Conservation (phyloP, 768 basidiomycete species). For the Kwoniella shandongensis region DNA sequence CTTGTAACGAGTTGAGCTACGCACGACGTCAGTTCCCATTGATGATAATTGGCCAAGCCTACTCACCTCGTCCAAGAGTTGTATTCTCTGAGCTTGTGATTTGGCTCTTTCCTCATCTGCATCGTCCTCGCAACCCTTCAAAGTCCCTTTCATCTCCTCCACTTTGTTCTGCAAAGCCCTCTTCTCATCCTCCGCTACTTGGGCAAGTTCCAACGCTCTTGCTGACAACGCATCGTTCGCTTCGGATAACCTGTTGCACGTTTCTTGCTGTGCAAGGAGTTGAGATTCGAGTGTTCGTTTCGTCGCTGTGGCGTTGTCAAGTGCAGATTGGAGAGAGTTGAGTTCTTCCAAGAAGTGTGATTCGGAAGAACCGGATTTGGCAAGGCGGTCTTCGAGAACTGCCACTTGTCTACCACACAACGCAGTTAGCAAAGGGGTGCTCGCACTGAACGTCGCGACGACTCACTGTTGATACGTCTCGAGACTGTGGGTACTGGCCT, state of each 20-base stretch:
- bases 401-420: conserved; percentile 44
- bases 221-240: conserved; percentile 77
- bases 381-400: conserved; percentile 46
- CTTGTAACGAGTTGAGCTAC: conserved; percentile 48
- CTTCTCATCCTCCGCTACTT: conserved; percentile 60
- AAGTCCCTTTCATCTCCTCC: conserved; percentile 65
- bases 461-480: conserved; percentile 79
- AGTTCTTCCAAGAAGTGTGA: conserved; percentile 47
- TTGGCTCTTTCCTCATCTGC: conserved; percentile 64
- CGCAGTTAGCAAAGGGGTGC: background rate
- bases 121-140: conserved; percentile 63
- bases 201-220: conserved; percentile 67
- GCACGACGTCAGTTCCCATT: background rate
- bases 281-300: conserved; percentile 44
- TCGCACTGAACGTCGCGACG: too few species aligned
- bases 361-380: conserved; percentile 42
- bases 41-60: background rate
- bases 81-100: conserved; percentile 78
- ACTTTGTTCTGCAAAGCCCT: conserved; percentile 60
- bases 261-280: conserved; percentile 68
- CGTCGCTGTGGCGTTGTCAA: conserved; percentile 32
- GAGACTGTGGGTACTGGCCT: conserved; percentile 72
- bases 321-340: conserved; percentile 42
- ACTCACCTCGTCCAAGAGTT: conserved; percentile 81
- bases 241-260: conserved; percentile 69